Base-by-base conservation (phyloP, 768 basidiomycete genomes). In the Tephrocybe sp. region DNA sequence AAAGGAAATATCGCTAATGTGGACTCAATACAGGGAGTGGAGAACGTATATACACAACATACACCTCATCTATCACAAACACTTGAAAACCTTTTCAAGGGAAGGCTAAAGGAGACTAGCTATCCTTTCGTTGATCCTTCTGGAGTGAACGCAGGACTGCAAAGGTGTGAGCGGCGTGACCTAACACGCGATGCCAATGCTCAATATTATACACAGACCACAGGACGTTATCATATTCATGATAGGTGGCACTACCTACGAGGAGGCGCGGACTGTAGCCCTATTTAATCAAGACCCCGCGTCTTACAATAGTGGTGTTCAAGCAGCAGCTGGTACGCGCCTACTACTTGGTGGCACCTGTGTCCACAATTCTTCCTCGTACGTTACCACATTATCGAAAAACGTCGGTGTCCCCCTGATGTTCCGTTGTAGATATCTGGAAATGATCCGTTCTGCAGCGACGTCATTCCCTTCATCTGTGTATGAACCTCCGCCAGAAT, bases 11-110 rank as follows among this genome's bases (percentile, higher is more conserved):
- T 9, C 21, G 30, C 33, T 30, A 8, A 29, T 29, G 31, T 36
- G 24, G 8, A 21, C 10, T n/a, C 5, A n/a, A n/a, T 54, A 3
- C 47, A 94, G 91, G 97, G 97, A 2, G 95, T 98, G 3, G 97
- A 99, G 69, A 99, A 99, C 60, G 94, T 98, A 13, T 99, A 97
- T 64, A 99, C 93, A 48, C 97, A 98, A 58, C 97, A 98, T 60
- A 85, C 84, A 13, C 97, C 97, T 6, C 94, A 94, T 66, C 74
- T 99, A 4, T 84, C 88, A 1, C 88, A 97, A 61, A 98, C 95
- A 2, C 69, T 98, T 13, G 97, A 99, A 60, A 79, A 88, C 45
- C 69, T 99, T 3, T 79, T 94, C 60, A 91, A 83, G 63, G 94
- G 94, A 9, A 77, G 87, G 46, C 67, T 99, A 51, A 84, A 82